Base-by-base conservation (phyloP, 352 stramenopile genomes). In the Bremia lactucae region DNA sequence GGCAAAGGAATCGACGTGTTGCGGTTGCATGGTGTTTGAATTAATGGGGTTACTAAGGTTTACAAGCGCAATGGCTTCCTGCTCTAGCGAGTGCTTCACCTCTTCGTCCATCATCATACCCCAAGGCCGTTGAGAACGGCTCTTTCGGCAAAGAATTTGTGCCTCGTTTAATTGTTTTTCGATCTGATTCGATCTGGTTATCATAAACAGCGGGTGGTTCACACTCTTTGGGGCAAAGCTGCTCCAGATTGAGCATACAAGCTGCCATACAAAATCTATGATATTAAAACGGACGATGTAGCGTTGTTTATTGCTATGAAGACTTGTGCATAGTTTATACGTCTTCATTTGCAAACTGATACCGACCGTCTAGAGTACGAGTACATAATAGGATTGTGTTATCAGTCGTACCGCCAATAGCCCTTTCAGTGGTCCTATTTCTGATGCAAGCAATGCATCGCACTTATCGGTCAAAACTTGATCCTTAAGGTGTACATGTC, bases 11-110 rank as follows among this genome's bases (percentile, higher is more conserved):
- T 35, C 36, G 25, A 61, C 51, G 36, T 43, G 16, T 28, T 47
- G 19, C 31, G 52, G 26, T 15, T 52, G 35, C 4, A 44, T 37
- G 19, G 51, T 25, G 49, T 47, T 28, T 16, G 55, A 46, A 29
- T 56, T 36, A 20, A 28, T 53, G 10, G 59, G 36, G 39, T 66
- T 74, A 47, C 68, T 81, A 38, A 84, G 55, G 31, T 65, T 84
- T 35, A 84, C 72, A 29, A 84, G 72, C 28, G 72, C 72, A 36
- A 84, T 84, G 49, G 72, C 72, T 19, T 84, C 72, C 37, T 81
- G 57, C 29, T 84, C 72, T 10, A 84, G 46, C 14, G 72, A 50
- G 9, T 57, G 68, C 13, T 52, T 20, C n/a, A 63, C 47, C 4
- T 79, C 63, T 25, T 79, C 64, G 47, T 84, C 72, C 54, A 79